phyloP scores from a whole-genome alignment of 306 rosid genomes.

The Casuarina glauca region DNA sequence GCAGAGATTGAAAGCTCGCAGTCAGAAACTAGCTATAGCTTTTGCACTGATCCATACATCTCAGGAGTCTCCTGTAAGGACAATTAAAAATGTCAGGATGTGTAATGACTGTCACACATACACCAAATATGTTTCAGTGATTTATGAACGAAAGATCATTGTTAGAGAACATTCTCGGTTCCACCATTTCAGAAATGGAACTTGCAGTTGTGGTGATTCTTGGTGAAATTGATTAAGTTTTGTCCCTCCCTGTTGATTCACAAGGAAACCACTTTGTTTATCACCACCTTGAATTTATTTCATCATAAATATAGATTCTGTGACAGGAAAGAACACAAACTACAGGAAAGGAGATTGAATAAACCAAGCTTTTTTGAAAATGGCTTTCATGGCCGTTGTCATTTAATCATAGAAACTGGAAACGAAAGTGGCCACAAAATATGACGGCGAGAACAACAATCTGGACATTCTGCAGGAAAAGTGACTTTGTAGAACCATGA shows the following conservation, averaged over 20 bases:
- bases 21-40: slow-evolving; percentile 86
- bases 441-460: neutral
- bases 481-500: neutral
- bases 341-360: neutral
- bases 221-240: slow-evolving; percentile 46
- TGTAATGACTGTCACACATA: slow-evolving; percentile 80
- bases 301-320: neutral
- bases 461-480: neutral
- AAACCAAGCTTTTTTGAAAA: no score
- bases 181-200: slow-evolving; percentile 88
- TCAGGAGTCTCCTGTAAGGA: slow-evolving; percentile 61
- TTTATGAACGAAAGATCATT: slow-evolving; percentile 62
- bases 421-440: neutral
- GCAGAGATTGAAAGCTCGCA: slow-evolving; percentile 70
- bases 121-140: slow-evolving; percentile 62
- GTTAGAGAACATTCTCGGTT: slow-evolving; percentile 69
- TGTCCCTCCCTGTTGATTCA: slow-evolving; percentile 11
- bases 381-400: no score
- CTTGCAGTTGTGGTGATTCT: slow-evolving; percentile 78
- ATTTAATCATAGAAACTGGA: no score
- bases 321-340: neutral
- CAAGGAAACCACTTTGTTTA: slow-evolving; percentile 7
- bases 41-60: slow-evolving; percentile 71
- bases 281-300: slow-evolving; percentile 5
- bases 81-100: slow-evolving; percentile 82